These are phyloP conservation scores for Hypocrella siamensis DNA, from an alignment of 2,329 filamentous ascomycete genomes.

Conservation along the genomic window DNA sequence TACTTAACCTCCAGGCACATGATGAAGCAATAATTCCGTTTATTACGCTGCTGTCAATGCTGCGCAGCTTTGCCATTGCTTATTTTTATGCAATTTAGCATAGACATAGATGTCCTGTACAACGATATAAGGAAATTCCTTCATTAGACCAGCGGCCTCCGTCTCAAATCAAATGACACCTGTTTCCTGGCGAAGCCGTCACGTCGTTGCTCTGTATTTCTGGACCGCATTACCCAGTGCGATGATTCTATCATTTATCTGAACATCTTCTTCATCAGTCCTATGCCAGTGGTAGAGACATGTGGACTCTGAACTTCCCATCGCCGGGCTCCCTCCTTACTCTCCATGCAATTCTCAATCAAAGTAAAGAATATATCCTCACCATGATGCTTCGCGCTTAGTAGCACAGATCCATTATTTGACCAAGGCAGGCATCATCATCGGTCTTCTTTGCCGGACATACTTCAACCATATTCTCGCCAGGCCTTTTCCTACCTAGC, in stretches of 20 bases:
- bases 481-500: too few relatives aligned
- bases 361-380: too few relatives aligned
- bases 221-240: not conserved
- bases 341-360: too few relatives aligned
- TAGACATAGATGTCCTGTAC: constrained; percentile 1
- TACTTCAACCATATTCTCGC: too few relatives aligned
- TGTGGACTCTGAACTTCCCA: too few relatives aligned
- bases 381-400: too few relatives aligned
- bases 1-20: not conserved
- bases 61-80: constrained; percentile 1
- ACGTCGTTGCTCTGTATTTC: constrained; percentile 1
- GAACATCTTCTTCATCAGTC: not conserved
- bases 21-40: not conserved
- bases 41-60: constrained; percentile 1
- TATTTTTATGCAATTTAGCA: constrained; percentile 1
- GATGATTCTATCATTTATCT: not conserved
- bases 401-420: too few relatives aligned
- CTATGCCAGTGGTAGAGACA: too few relatives aligned
- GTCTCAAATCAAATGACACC: not conserved
- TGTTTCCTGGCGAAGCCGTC: constrained; percentile 1
- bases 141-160: constrained; percentile 1
- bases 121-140: constrained; percentile 1
- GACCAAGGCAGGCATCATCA: too few relatives aligned
- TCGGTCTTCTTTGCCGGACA: too few relatives aligned
- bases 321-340: too few relatives aligned